Evolutionary conservation across 208 protist genomes (phyloP).

Genomic region (Tetramitus jugosus): DNA sequence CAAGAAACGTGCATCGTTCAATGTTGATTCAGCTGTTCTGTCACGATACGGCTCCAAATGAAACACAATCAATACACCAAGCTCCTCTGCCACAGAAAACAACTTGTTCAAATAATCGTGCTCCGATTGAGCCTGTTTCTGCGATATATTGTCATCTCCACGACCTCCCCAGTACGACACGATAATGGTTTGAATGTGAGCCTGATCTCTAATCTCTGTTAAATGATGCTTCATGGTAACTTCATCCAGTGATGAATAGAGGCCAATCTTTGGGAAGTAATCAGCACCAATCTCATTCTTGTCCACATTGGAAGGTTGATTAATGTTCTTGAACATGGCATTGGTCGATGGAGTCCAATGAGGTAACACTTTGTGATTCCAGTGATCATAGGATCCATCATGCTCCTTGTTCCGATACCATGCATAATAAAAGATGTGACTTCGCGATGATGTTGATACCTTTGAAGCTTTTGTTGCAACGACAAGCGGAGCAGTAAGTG

Average conservation of each 20-base stretch:
- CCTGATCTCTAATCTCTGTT: not conserved
- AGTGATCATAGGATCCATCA: conserved; percentile 35
- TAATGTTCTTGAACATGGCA: conserved; percentile 20
- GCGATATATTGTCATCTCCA: not conserved
- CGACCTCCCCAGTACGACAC: conserved; percentile 6
- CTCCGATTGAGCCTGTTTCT: conserved; percentile 1
- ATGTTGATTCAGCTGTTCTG: conserved; percentile 19
- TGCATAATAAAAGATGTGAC: no score
- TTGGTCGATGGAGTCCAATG: conserved; percentile 21
- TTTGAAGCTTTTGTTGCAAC: no score
- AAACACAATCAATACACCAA: conserved; percentile 37
- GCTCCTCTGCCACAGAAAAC: conserved; percentile 26
- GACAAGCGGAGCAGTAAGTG: no score
- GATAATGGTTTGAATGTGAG: not conserved
- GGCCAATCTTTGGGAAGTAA: conserved; percentile 32
- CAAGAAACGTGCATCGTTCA: conserved; percentile 36
- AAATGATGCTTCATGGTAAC: conserved; percentile 24
- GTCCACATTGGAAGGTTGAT: not conserved
- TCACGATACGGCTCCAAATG: conserved; percentile 47
- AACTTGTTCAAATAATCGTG: conserved; percentile 18
- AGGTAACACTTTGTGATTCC: conserved; percentile 35
- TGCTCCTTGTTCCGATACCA: conserved; percentile 32
- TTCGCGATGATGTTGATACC: no score
- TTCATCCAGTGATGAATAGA: conserved; percentile 27
- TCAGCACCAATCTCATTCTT: conserved; percentile 29